These are phyloP conservation scores for Cytidiella melzeri DNA, from an alignment of 768 basidiomycete genomes.

Conservation along the genomic window DNA sequence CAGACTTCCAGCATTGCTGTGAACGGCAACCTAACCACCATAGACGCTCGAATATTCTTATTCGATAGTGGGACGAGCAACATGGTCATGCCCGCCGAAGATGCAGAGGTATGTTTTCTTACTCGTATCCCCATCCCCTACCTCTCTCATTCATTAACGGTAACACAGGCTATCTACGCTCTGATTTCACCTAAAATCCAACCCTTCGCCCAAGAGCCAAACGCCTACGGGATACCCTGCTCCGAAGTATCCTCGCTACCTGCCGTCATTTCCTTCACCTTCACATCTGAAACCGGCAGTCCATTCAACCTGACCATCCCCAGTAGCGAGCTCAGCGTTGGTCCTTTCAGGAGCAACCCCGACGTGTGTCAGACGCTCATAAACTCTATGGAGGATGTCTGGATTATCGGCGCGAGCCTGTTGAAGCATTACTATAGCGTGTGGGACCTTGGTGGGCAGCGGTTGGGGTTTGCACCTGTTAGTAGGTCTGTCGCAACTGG, in stretches of 20 bases:
- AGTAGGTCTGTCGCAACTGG: slow-evolving; percentile 21
- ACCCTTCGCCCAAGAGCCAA: slow-evolving; percentile 42
- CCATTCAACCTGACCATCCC: slow-evolving; percentile 55
- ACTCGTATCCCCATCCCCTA: slow-evolving; percentile 7
- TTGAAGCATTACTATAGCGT: slow-evolving; percentile 58
- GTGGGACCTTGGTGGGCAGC: slow-evolving; percentile 45
- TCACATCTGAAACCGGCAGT: slow-evolving; percentile 40
- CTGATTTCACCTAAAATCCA: slow-evolving; percentile 52
- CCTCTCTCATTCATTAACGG: neutral
- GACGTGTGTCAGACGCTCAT: slow-evolving; percentile 50
- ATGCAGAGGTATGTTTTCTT: slow-evolving; percentile 45
- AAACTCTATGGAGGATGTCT: slow-evolving; percentile 49
- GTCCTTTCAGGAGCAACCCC: slow-evolving; percentile 45
- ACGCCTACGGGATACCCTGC: slow-evolving; percentile 52
- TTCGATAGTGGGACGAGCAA: slow-evolving; percentile 58
- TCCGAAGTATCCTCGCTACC: slow-evolving; percentile 38
- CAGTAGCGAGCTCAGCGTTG: slow-evolving; percentile 50
- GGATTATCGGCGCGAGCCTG: slow-evolving; percentile 46
- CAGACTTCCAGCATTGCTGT: slow-evolving; percentile 40
- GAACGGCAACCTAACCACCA: slow-evolving; percentile 41
- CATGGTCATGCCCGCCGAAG: slow-evolving; percentile 42
- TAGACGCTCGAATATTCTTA: slow-evolving; percentile 37
- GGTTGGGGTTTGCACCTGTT: slow-evolving; percentile 47
- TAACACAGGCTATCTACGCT: slow-evolving; percentile 44
- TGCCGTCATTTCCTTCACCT: slow-evolving; percentile 45